phyloP scores from a whole-genome alignment of 345 rosid genomes.

The Aquilaria yunnanensis region DNA sequence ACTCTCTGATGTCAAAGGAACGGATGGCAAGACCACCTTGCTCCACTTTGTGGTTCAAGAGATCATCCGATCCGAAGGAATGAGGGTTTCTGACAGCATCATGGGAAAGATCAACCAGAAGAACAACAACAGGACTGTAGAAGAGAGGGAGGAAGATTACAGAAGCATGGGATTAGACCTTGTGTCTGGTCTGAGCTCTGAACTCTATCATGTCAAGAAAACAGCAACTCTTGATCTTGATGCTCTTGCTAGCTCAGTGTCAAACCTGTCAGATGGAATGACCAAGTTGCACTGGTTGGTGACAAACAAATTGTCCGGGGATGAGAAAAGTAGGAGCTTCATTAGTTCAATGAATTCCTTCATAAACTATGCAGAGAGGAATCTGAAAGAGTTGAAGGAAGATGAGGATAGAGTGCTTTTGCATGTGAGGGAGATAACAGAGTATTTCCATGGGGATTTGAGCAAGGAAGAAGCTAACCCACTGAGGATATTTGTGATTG shows the following conservation, averaged over 20 bases:
- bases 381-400: conserved; percentile 53
- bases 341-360: conserved; percentile 56
- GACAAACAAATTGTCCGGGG: conserved; percentile 21
- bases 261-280: conserved; percentile 64
- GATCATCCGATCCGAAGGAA: conserved; percentile 83
- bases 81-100: conserved; percentile 77
- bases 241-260: conserved; percentile 79
- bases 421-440: conserved; percentile 70
- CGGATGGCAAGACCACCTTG: conserved; percentile 74
- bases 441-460: conserved; percentile 90
- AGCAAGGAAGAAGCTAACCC: conserved; percentile 88
- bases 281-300: conserved; percentile 43
- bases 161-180: conserved; percentile 91
- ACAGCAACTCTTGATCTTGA: conserved; percentile 87
- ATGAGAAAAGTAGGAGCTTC: conserved; percentile 45
- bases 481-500: conserved; percentile 87
- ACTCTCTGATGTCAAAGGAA: conserved; percentile 90
- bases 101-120: conserved; percentile 79
- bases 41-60: conserved; percentile 97
- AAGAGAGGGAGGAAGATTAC: conserved; percentile 86
- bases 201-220: conserved; percentile 85
- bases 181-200: conserved; percentile 72
- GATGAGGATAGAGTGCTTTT: conserved; percentile 67
- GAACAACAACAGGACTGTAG: conserved; percentile 46
- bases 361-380: conserved; percentile 48